Evolutionary conservation across 2,329 filamentous ascomycete species (phyloP), one percentile per base, ranked within the genome.

Genomic region (Magnaporthiopsis poae): DNA sequence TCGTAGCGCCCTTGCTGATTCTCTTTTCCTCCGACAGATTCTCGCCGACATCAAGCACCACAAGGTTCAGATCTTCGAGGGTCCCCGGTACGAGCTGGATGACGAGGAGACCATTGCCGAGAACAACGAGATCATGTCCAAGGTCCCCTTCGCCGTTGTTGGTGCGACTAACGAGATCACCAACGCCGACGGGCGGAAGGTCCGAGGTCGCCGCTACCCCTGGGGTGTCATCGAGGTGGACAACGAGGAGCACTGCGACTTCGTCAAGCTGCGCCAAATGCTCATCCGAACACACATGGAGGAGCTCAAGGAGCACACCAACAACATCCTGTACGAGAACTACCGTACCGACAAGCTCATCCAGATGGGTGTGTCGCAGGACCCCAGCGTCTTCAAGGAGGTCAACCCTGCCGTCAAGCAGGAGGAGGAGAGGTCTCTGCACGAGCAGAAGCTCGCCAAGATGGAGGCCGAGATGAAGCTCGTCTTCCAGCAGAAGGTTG

Each of bases 381-480:
- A 99, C 81, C 93, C 93, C 73, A 96, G 91, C 78, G 95, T 99
- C 73, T 99, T 99, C 91, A 99, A 99, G 88, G 95, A 99, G 88
- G 92, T 99, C 85, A 99, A 99, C 87, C 95, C 95, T 70, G 94
- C 95, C 62, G 95, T 98, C 81, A 99, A 99, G 89, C 95, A 99
- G 82, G 95, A 99, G 80, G 95, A 99, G 82, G 95, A 99, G 85
- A 92, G 95, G 75, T 89, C 91, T 70, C 85, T 99, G 73, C 95
- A 99, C 86, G 95, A 99, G 82, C 93, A 97, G 86, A 99, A 99
- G 86, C 91, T 99, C 73, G 92, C 94, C 80, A 99, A 99, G 91
- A 99, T 99, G 95, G 95, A 99, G 81, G 88, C 92, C 75, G 95
- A 99, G 81, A 99, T 99, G 95, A 99, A 99, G 91, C 96, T 97